phyloP scores from a whole-genome alignment of 768 basidiomycete species.

The Mrakia frigida region DNA sequence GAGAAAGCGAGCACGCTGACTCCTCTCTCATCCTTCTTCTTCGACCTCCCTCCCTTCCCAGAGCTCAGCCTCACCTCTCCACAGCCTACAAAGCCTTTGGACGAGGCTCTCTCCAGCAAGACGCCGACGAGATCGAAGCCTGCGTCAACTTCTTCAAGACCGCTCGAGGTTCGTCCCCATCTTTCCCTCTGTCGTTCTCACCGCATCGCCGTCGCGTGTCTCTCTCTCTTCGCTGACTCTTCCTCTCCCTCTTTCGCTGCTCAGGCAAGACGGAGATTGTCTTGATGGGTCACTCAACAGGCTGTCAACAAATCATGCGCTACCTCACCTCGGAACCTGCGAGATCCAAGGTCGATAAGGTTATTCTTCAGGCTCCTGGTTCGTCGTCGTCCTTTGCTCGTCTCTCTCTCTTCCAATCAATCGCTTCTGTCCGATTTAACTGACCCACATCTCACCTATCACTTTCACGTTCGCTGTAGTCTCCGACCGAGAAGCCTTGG shows the following conservation, averaged over 20 bases:
- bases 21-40: not conserved
- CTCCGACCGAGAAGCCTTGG: conserved; percentile 21
- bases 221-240: not conserved
- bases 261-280: not conserved
- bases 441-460: no score
- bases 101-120: conserved; percentile 5
- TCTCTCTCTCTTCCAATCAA: not conserved
- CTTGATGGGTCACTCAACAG: conserved; percentile 28
- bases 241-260: not conserved
- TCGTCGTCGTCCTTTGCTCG: not conserved
- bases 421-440: no score
- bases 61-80: conserved; percentile 28
- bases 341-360: not conserved
- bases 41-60: not conserved
- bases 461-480: not conserved
- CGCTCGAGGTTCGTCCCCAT: not conserved
- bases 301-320: conserved; percentile 31
- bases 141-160: conserved; percentile 18
- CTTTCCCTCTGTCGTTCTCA: not conserved
- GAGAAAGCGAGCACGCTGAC: not conserved
- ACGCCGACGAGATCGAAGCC: conserved; percentile 13
- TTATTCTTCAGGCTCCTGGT: conserved; percentile 31
- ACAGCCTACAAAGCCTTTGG: conserved; percentile 26
- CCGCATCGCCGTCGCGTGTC: not conserved
- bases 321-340: conserved; percentile 14